Base-by-base conservation (phyloP, 2,329 filamentous ascomycete species). In the Ascochyta pisi region DNA sequence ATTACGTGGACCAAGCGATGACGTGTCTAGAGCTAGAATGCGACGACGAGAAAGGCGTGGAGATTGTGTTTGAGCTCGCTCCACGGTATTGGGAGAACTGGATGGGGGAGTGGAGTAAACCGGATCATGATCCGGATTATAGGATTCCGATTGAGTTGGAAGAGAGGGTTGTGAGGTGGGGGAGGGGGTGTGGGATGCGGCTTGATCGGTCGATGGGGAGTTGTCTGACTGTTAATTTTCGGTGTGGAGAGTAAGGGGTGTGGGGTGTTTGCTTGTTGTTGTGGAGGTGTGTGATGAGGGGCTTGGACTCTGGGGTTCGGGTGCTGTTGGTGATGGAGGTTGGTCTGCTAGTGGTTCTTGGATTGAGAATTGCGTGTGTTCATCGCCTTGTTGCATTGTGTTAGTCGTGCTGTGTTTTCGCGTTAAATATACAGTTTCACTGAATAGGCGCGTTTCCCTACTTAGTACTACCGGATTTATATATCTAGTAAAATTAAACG, bases 81-180 rank as follows among this genome's bases (percentile, higher is more conserved):
- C 12, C 15, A 1, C 23, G n/a, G 34, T 16, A 50, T 34, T 55
- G 52, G 52, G 45, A 55, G 27, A 34, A 27, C 0, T 55, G 52
- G 52, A 55, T 55, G 52, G 45, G 27, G 9, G 41, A 50, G 22
- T 55, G 52, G 52, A 55, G 52, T 6, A 41, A 40, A 13, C 34
- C 40, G 10, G 40, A 50, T 19, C 34, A 50, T 22, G 34, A 39
- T 12, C 40, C 45, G 1, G 16, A 45, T 12, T 35, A 44, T 33
- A 23, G 46, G 9, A 55, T 55, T 15, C 52, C 52, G 16, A 13
- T 55, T n/a, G 52, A 55, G 13, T 23, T 45, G 16, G 40, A 23
- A 15, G 45, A 41, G 8, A 37, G 19, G 31, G 52, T 55, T 15
- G 34, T 55, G 34, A 3, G 19, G 19, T 55, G 52, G 52, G 52